Evolutionary conservation across 805 yeast genomes (phyloP).

Genomic region (Kuraishia molischiana): DNA sequence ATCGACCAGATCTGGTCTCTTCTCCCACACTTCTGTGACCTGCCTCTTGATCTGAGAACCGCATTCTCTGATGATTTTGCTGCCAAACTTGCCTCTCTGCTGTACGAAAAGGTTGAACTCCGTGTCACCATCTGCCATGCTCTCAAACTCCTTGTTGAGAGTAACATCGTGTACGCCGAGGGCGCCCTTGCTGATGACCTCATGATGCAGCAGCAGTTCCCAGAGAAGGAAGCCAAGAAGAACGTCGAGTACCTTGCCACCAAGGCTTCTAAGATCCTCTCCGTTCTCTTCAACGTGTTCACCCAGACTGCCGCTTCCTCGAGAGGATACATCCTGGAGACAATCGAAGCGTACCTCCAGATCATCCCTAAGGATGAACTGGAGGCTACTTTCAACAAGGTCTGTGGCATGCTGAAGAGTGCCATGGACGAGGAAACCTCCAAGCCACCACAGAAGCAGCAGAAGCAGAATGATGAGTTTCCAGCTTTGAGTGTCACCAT

Average conservation of each 20-base stretch:
- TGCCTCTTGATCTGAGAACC: slow-evolving; percentile 62
- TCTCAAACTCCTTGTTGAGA: slow-evolving; percentile 66
- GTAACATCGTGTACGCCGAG: slow-evolving; percentile 52
- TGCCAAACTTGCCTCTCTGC: slow-evolving; percentile 54
- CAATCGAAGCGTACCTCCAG: slow-evolving; percentile 72
- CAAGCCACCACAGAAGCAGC: slow-evolving; percentile 18
- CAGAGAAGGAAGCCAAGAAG: slow-evolving; percentile 41
- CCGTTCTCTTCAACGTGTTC: slow-evolving; percentile 87
- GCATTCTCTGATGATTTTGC: slow-evolving; percentile 75
- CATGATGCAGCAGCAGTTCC: slow-evolving; percentile 50
- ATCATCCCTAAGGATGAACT: slow-evolving; percentile 62
- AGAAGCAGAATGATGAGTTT: slow-evolving; percentile 24
- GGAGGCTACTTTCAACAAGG: slow-evolving; percentile 71
- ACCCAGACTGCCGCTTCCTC: slow-evolving; percentile 81
- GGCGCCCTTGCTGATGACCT: slow-evolving; percentile 52
- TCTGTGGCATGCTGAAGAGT: slow-evolving; percentile 66
- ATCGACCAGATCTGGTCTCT: slow-evolving; percentile 90
- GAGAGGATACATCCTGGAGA: slow-evolving; percentile 76
- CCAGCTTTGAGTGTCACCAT: slow-evolving; percentile 68
- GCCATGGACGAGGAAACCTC: slow-evolving; percentile 54
- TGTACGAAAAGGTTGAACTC: slow-evolving; percentile 66
- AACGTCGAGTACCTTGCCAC: slow-evolving; percentile 55
- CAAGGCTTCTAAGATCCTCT: slow-evolving; percentile 65
- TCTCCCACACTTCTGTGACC: slow-evolving; percentile 80
- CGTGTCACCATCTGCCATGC: slow-evolving; percentile 82